Evolutionary conservation across 208 protist genomes (phyloP), one percentile per base, ranked within the genome.

Genomic region (Acanthamoeba lugdunensis): DNA sequence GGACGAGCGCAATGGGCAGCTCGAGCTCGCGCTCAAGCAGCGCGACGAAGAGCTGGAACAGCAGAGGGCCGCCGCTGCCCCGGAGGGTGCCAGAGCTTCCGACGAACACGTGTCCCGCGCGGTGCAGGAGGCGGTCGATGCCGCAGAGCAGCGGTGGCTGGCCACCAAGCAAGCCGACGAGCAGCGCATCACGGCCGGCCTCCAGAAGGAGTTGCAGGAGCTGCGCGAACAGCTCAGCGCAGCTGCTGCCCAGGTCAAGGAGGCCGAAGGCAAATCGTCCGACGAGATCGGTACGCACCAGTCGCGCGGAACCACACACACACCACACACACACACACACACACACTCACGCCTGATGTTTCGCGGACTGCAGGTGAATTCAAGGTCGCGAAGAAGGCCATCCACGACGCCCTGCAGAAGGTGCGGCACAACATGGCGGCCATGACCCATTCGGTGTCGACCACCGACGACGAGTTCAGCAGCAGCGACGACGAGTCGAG

Each of bases 401-500:
- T 84, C 23, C 75, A 84, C 75, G 75, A 84, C 45, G 75, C 75
- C 25, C 75, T 84, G 21, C 75, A 56, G 41, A 48, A 56, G 41
- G 75, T 84, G 21, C 33, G 75, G 23, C 75, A 84, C 75, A 84
- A 84, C n/a, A 84, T 84, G 75, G 75, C 75, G 21, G 16, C 30
- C 23, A 23, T 84, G n/a, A 56, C 75, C 18, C 25, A 13, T 18
- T n/a, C 75, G 18, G n/a, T 56, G 4, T 50, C 75, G 14, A 58
- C 6, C 67, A 30, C 33, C 45, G 75, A 84, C 75, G 75, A 56
- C 48, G 75, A 84, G 48, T 65, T n/a, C 11, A 84, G 75, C 45
- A 84, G 23, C 48, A 56, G 37, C 23, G 75, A 84, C 28, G 41
- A 56, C 2, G 75, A 84, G 4, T 23, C 13, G 25, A 4, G 11